Evolutionary conservation across 2,329 filamentous ascomycete species (phyloP), one percentile per base, ranked within the genome.

Genomic region (Nemania serpens): DNA sequence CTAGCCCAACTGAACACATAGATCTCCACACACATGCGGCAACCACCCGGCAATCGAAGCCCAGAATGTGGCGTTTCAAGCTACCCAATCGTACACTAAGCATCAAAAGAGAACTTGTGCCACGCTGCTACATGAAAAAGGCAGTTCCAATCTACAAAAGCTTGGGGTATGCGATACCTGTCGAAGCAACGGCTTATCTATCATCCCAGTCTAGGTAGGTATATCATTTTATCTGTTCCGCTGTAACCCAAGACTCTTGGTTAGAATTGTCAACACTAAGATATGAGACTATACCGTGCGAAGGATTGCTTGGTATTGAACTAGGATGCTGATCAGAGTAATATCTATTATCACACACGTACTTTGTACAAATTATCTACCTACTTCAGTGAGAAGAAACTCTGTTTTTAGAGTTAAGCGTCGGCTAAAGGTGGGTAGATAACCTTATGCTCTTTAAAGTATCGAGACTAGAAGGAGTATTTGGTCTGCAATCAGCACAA

Each of bases 1-100:
- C 25, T 29, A 29, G n/a, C 25, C 25, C 7, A 29, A 29, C 25
- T 29, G 4, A 29, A 29, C 25, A 7, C 25, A 29, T 29, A 29
- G 25, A 25, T 33, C 11, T 7, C 15, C 18, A n/a, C 34, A 36
- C 47, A 46, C 13, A 20, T n/a, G 18, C 5, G 17, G 17, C 18
- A 25, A 37, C 25, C 18, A 22, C 18, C 22, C 33, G 15, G 25
- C 25, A 5, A 29, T 4, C 13, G 22, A 36, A 59, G 42, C 10
- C 22, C 29, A 29, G 48, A 17, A n/a, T 41, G 18, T 55, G 37
- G 15, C 20, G 36, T 43, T 29, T 25, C 42, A 17, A 13, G 12
- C 2, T 33, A 51, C 42, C 10, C 20, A 49, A 59, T 17, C 34
- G 10, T 34, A 47, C 51, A 60, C 39, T 60, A 56, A 52, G 58